Percentiles rank a stretch among this genome's conserved stretches.
phyloP scores from a whole-genome alignment of 768 basidiomycete species.

The Naganishia randhawae region DNA sequence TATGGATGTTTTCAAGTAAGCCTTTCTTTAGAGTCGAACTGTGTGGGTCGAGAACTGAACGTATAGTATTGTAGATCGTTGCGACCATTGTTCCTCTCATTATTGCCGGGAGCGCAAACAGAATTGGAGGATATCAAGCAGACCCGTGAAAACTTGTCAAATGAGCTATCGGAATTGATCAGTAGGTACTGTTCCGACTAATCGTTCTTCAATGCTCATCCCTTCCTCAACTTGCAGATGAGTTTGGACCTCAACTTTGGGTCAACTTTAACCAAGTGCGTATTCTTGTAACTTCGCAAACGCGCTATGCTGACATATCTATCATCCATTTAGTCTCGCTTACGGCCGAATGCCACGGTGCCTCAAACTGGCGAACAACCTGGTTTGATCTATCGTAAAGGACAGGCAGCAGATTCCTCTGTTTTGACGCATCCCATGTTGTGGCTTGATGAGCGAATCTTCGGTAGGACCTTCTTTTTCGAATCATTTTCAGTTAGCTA shows the following conservation, averaged over 20 bases:
- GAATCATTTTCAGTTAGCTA: background rate
- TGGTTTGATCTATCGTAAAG: slow-evolving; percentile 75
- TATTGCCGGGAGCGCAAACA: slow-evolving; percentile 81
- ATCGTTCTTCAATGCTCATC: background rate
- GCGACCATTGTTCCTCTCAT: slow-evolving; percentile 77
- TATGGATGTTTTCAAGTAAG: slow-evolving; percentile 92
- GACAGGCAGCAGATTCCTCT: slow-evolving; percentile 49
- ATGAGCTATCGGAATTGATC: slow-evolving; percentile 67
- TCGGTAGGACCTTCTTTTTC: slow-evolving; percentile 56
- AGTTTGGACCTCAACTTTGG: slow-evolving; percentile 81
- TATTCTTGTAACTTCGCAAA: slow-evolving; percentile 25
- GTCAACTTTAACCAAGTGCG: slow-evolving; percentile 78
- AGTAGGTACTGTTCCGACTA: slow-evolving; percentile 30
- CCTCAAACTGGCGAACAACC: slow-evolving; percentile 73
- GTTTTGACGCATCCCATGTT: slow-evolving; percentile 87
- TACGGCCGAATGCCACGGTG: slow-evolving; percentile 76
- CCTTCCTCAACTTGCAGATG: slow-evolving; percentile 60
- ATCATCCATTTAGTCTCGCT: slow-evolving; percentile 61
- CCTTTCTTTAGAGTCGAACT: slow-evolving; percentile 14
- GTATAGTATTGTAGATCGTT: slow-evolving; percentile 63
- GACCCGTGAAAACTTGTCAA: slow-evolving; percentile 69
- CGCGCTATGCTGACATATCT: slow-evolving; percentile 3
- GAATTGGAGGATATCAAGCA: slow-evolving; percentile 71
- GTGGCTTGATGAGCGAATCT: slow-evolving; percentile 89
- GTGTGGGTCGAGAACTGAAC: slow-evolving; percentile 22